A percentile compares a stretch with the other conserved stretches of the same genome.
phyloP scores from a whole-genome alignment of 2,329 filamentous ascomycete species.

The Monosporascus ibericus region DNA sequence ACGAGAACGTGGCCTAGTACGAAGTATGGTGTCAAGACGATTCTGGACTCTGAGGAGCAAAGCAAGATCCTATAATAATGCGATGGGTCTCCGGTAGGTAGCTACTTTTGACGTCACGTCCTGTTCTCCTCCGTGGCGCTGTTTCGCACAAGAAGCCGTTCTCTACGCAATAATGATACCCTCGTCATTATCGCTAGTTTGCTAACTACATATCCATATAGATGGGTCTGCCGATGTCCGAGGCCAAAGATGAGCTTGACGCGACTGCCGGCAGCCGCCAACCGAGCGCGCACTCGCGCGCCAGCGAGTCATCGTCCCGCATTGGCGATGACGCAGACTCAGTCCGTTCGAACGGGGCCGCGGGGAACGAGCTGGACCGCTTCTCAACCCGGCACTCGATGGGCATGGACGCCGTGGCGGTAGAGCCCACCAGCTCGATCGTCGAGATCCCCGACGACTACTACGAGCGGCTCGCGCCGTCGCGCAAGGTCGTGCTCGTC shows the following conservation, averaged over 20 bases:
- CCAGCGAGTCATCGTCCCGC: slow-evolving; percentile 10
- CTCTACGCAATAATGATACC: not conserved
- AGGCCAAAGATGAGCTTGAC: not conserved
- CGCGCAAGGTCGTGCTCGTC: slow-evolving; percentile 62
- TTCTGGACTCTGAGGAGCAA: not conserved
- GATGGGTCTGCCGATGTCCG: not conserved
- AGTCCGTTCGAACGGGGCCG: slow-evolving; percentile 4
- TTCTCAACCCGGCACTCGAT: slow-evolving; percentile 24
- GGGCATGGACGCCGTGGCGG: slow-evolving; percentile 22
- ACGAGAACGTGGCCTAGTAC: no score
- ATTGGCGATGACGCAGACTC: slow-evolving; percentile 10
- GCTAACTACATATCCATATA: not conserved
- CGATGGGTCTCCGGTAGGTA: not conserved
- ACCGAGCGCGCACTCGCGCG: not conserved
- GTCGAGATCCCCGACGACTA: slow-evolving; percentile 43
- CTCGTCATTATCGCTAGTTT: not conserved
- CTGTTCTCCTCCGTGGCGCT: not conserved
- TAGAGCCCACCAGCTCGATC: slow-evolving; percentile 22
- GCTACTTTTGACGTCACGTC: not conserved
- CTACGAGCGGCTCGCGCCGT: slow-evolving; percentile 59
- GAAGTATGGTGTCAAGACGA: not conserved
- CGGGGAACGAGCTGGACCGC: slow-evolving; percentile 16
- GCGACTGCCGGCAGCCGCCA: not conserved
- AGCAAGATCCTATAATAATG: not conserved
- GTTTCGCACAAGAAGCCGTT: not conserved